These are phyloP conservation scores for Claviceps maximensis DNA, from an alignment of 2,329 filamentous ascomycete genomes.

Conservation along the genomic window DNA sequence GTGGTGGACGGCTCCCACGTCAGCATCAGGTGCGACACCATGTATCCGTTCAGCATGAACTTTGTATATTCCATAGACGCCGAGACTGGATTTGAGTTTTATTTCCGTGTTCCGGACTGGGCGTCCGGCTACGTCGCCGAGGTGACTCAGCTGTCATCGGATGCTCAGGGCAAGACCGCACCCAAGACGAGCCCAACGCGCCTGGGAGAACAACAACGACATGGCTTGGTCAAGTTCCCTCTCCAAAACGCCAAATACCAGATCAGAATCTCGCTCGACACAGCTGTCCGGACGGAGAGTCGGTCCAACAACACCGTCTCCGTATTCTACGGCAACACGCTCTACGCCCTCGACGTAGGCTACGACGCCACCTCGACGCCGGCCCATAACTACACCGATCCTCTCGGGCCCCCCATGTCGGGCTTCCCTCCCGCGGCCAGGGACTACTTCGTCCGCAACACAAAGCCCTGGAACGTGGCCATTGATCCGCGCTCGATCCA, in stretches of 20 bases:
- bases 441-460: slow-evolving; percentile 21
- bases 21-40: slow-evolving; percentile 30
- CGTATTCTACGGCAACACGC: slow-evolving; percentile 29
- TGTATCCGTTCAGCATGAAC: slow-evolving; percentile 27
- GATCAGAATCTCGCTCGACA: slow-evolving; percentile 10
- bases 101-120: slow-evolving; percentile 18
- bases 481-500: slow-evolving; percentile 14
- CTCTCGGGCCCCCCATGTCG: slow-evolving; percentile 8
- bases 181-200: not conserved
- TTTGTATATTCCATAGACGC: slow-evolving; percentile 17
- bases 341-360: slow-evolving; percentile 28
- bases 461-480: slow-evolving; percentile 16
- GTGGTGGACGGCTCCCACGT: slow-evolving; percentile 21
- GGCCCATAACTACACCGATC: slow-evolving; percentile 11
- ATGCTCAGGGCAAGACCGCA: not conserved
- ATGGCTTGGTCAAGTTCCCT: slow-evolving; percentile 12
- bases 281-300: slow-evolving; percentile 10
- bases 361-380: slow-evolving; percentile 13
- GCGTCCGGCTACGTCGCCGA: not conserved
- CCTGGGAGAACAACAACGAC: slow-evolving; percentile 6
- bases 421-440: slow-evolving; percentile 14
- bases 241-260: slow-evolving; percentile 10
- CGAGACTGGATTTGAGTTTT: slow-evolving; percentile 14
- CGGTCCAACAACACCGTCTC: slow-evolving; percentile 23
- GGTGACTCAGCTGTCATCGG: not conserved